Base-by-base conservation (phyloP, 2,329 filamentous ascomycete species). In the Gaeumannomyces sp. region DNA sequence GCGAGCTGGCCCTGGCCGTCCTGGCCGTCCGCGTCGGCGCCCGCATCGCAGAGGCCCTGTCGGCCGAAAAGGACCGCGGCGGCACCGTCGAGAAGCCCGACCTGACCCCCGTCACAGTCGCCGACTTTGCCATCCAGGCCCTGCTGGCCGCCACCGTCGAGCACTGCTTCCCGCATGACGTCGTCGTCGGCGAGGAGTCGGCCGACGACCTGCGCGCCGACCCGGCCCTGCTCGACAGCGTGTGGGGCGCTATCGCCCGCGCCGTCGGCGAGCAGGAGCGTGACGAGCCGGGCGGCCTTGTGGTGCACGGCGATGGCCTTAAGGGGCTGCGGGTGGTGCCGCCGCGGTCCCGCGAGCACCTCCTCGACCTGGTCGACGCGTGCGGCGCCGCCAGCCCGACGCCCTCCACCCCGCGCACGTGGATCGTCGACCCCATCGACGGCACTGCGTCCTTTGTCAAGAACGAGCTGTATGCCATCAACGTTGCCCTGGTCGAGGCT, bases 351-450 rank as follows among this genome's bases (percentile, higher is more conserved):
- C 74, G 73, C 13, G 79, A 81, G 66, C 73, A 80, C 33, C 79
- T 85, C 73, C 84, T 83, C 70, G 76, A 80, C 62, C 73, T 84
- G 66, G 81, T 87, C 59, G 83, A 86, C 71, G 77, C 77, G 68
- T 84, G 83, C 66, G 79, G 81, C 35, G 45, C 22, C 45, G 45
- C 45, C 45, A 68, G 74, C 27, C 77, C 77, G 29, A 72, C 71
- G 22, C 80, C 77, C 74, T 70, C 4, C 64, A 62, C 71, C 2
- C 79, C 78, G 10, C 72, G 83, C 19, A 79, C 80, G 11, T 87
- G 84, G 84, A 78, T 87, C 0, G 85, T 87, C 69, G 84, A 87
- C 69, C 84, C 84, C 0, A 86, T 87, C 35, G 84, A 87, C 67
- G 84, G 84, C 10, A 87, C 84, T 2, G 81, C 83, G 73, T 85